Evolutionary conservation across 176 grass and related monocot species (phyloP), one percentile per base, ranked within the genome.

Genomic region (Tillandsia fasciculata): DNA sequence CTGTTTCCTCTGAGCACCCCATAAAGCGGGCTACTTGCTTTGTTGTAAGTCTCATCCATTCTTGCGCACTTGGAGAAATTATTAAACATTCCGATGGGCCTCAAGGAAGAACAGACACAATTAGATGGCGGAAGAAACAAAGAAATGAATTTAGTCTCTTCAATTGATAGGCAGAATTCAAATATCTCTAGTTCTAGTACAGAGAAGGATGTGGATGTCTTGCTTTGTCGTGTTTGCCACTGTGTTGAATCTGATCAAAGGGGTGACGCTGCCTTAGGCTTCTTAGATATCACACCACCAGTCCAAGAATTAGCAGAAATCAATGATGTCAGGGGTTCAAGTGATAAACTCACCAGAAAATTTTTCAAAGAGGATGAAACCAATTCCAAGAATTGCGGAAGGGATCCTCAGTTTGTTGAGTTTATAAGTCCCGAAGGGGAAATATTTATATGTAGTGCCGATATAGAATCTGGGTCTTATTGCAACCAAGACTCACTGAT

Each of bases 191-290:
- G 50, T 86, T 81, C 57, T 81, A 89, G 83, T 72, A 87, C 77
- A 0, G 93, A 97, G 15, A 79, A 68, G 13, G 89, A 97, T 79
- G 80, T 47, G 0, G 70, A 63, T 80, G 79, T 83, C 8, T 14
- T 64, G 18, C 29, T 92, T 56, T 97, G 93, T 77, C 81, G 93
- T 13, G 89, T 97, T 33, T 97, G 93, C 48, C 93, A 97, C 28
- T 90, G 86, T 49, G 73, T 68, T 26, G 93, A 97, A 64, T 69
- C 86, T 52, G 93, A 97, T 67, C 66, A 81, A 11, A 82, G 86
- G 69, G 93, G 93, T 47, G 64, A 92, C 10, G 81, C 84, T 2
- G 89, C 93, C 17, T 79, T 97, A 1, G 74, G 71, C 47, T 90
- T 92, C 48, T 63, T 97, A 72, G 84, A 86, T 67, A 92, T 97